Percentiles rank a stretch among this genome's conserved stretches.
These are phyloP conservation scores for Calcarisporium arbuscula DNA, from an alignment of 2,329 filamentous ascomycete genomes.

Conservation along the genomic window DNA sequence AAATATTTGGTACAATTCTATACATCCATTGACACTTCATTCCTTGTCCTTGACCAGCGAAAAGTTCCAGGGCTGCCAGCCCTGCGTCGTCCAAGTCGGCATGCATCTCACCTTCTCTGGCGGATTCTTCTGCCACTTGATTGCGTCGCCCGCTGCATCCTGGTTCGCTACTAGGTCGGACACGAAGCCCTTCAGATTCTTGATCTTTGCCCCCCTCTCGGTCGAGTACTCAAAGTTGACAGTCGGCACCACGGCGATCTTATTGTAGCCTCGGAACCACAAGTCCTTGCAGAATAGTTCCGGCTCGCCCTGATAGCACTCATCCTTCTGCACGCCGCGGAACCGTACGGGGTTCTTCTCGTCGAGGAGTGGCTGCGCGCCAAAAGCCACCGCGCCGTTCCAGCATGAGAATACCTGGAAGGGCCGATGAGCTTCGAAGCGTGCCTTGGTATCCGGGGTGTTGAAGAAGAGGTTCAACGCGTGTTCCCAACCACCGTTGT, in stretches of 20 bases:
- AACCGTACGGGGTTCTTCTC: slow-evolving; percentile 38
- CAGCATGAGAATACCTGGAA: slow-evolving; percentile 57
- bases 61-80: slow-evolving; percentile 33
- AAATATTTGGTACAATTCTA: no score
- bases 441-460: slow-evolving; percentile 26
- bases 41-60: no score
- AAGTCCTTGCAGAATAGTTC: slow-evolving; percentile 51
- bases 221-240: slow-evolving; percentile 50
- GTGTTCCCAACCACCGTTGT: slow-evolving; percentile 41
- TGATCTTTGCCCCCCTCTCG: slow-evolving; percentile 36
- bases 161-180: slow-evolving; percentile 29
- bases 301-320: slow-evolving; percentile 50
- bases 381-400: slow-evolving; percentile 49
- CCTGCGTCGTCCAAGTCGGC: slow-evolving; percentile 32
- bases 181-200: slow-evolving; percentile 42
- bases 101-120: slow-evolving; percentile 44
- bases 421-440: slow-evolving; percentile 31
- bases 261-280: slow-evolving; percentile 42
- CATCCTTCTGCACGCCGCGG: slow-evolving; percentile 18
- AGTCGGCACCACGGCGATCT: slow-evolving; percentile 48
- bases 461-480: slow-evolving; percentile 50
- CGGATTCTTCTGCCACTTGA: slow-evolving; percentile 37
- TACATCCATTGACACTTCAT: no score
- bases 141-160: slow-evolving; percentile 19
- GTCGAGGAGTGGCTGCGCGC: slow-evolving; percentile 38